Conservation (phyloP, 176 grass and related monocot genomes). For the Musa beccarii region DNA sequence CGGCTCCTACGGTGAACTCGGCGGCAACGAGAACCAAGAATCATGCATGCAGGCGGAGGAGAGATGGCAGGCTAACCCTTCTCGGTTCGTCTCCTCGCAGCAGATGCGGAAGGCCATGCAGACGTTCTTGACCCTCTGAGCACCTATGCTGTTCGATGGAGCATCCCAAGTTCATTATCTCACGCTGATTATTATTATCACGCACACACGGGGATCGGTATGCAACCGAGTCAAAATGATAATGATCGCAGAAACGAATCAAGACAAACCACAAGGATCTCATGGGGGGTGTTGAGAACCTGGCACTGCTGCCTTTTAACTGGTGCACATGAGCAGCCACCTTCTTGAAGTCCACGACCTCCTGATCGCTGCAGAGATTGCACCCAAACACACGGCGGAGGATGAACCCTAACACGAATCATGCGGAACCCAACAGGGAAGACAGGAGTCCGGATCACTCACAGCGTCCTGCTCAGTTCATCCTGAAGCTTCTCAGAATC, state of each 20-base stretch:
- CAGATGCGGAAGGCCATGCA: slow-evolving; percentile 25
- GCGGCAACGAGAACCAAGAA: no score
- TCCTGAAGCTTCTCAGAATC: slow-evolving; percentile 35
- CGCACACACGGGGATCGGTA: no score
- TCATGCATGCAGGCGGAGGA: background rate
- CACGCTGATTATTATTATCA: background rate
- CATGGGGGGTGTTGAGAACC: slow-evolving; percentile 12
- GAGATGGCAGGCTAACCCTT: slow-evolving; percentile 10
- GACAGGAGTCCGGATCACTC: slow-evolving; percentile 12
- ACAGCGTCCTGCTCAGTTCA: slow-evolving; percentile 34
- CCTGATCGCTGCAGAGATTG: slow-evolving; percentile 24
- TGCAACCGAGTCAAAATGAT: no score
- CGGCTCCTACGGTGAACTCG: no score
- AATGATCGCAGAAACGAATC: no score
- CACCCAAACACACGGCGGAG: background rate
- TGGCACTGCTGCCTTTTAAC: slow-evolving; percentile 43
- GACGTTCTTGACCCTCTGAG: slow-evolving; percentile 30
- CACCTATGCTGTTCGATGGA: slow-evolving; percentile 29
- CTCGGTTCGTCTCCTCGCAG: slow-evolving; percentile 20
- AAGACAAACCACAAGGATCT: no score
- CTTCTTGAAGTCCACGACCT: slow-evolving; percentile 39
- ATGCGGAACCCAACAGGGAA: background rate
- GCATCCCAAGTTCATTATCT: background rate
- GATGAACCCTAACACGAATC: slow-evolving; percentile 1
- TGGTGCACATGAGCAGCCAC: slow-evolving; percentile 45